Evolutionary conservation across 2,329 filamentous ascomycete species (phyloP).

Genomic region (Fusarium pilosicola): DNA sequence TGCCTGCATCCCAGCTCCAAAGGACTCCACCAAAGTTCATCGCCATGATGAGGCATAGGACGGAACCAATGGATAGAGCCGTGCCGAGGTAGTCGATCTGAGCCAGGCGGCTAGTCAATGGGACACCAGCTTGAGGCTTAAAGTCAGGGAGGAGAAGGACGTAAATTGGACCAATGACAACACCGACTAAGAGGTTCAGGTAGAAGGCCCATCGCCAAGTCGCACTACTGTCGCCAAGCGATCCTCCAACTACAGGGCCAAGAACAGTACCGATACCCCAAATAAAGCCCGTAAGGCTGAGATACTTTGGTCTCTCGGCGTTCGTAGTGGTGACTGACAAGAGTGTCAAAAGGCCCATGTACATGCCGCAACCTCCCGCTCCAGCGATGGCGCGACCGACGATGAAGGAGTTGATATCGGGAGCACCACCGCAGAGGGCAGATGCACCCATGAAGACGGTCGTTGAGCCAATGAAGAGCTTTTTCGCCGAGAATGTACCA

Average conservation of each 20-base stretch:
- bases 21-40: slow-evolving; percentile 60
- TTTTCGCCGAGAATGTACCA: slow-evolving; percentile 42
- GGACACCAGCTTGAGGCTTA: slow-evolving; percentile 1
- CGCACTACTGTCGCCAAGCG: slow-evolving; percentile 6
- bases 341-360: slow-evolving; percentile 21
- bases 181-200: slow-evolving; percentile 22
- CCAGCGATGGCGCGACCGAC: slow-evolving; percentile 55
- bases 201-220: slow-evolving; percentile 45
- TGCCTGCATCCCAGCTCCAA: slow-evolving; percentile 56
- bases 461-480: slow-evolving; percentile 34
- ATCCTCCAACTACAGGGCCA: slow-evolving; percentile 46
- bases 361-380: slow-evolving; percentile 52
- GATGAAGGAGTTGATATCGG: slow-evolving; percentile 55
- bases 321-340: slow-evolving; percentile 22
- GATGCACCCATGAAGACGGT: slow-evolving; percentile 44
- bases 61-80: slow-evolving; percentile 53
- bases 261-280: slow-evolving; percentile 56
- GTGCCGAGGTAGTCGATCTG: slow-evolving; percentile 54
- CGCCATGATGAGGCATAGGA: slow-evolving; percentile 55
- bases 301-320: slow-evolving; percentile 34
- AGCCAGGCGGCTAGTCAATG: not conserved
- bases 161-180: slow-evolving; percentile 13
- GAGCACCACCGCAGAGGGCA: slow-evolving; percentile 53
- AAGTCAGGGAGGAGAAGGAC: slow-evolving; percentile 15
- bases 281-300: slow-evolving; percentile 33